Conservation (phyloP, 139 green algal species). For the Chlamydomonas sp. region DNA sequence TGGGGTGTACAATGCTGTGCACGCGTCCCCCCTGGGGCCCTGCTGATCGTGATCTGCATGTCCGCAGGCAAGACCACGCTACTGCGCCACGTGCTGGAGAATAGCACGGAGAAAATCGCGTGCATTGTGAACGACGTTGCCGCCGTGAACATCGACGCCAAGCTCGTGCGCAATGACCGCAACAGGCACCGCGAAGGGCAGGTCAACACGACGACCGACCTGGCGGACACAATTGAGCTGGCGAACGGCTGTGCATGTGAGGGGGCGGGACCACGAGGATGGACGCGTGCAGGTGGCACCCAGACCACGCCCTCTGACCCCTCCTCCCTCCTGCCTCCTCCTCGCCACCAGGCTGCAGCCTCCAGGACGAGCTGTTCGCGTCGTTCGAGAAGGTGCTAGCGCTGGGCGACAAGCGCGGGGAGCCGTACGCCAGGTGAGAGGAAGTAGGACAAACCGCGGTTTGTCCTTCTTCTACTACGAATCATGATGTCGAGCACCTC, state of each 20-base stretch:
- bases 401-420: constrained; percentile 58
- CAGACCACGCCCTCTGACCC: not conserved
- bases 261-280: too few species aligned
- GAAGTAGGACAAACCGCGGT: too few species aligned
- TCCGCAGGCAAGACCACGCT: constrained; percentile 85
- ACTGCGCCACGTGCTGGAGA: constrained; percentile 75
- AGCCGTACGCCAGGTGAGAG: constrained; percentile 61
- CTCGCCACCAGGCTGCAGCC: constrained; percentile 64
- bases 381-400: constrained; percentile 79
- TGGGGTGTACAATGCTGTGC: not conserved
- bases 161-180: constrained; percentile 72
- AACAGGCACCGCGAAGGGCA: constrained; percentile 16
- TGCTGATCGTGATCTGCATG: too few species aligned
- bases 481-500: too few species aligned
- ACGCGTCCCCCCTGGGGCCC: not conserved
- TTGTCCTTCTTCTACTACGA: too few species aligned
- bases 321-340: not conserved
- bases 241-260: constrained; percentile 88
- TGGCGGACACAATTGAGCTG: constrained; percentile 90
- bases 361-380: constrained; percentile 83
- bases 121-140: constrained; percentile 95
- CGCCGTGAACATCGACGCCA: constrained; percentile 88
- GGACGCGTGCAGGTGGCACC: not conserved
- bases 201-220: constrained; percentile 42
- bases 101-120: constrained; percentile 74